phyloP scores from a whole-genome alignment of 2,329 filamentous ascomycete species.

The Chrysosporium keratinophilum region DNA sequence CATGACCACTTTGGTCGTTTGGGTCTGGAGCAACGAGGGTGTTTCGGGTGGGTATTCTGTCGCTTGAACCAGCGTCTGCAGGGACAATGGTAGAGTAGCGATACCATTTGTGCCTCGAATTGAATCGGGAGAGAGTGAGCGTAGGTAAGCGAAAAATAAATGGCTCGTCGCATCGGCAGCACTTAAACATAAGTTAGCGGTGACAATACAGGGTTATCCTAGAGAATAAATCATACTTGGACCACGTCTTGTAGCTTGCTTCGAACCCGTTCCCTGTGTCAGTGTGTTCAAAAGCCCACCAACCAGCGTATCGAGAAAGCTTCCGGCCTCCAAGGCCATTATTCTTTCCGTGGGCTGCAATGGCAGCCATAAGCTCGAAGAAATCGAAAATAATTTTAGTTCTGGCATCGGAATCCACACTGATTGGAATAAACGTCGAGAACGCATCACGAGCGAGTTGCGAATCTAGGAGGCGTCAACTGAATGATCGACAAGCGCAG shows the following conservation, averaged over 20 bases:
- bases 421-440: conserved; percentile 89
- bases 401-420: conserved; percentile 75
- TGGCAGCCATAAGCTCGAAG: conserved; percentile 82
- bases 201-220: conserved; percentile 7
- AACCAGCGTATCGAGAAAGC: conserved; percentile 86
- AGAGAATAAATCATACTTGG: conserved; percentile 47
- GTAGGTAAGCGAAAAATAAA: conserved; percentile 92
- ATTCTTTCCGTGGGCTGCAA: conserved; percentile 83
- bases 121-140: conserved; percentile 74
- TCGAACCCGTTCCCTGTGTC: conserved; percentile 88
- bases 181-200: conserved; percentile 36
- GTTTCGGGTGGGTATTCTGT: conserved; percentile 86
- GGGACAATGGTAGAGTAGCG: conserved; percentile 73
- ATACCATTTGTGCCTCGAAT: conserved; percentile 62
- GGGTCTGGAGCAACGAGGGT: conserved; percentile 64
- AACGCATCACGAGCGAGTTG: conserved; percentile 87
- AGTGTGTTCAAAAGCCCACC: conserved; percentile 94
- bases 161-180: conserved; percentile 94
- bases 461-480: conserved; percentile 54
- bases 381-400: conserved; percentile 90
- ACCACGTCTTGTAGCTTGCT: conserved; percentile 83
- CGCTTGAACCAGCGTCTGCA: conserved; percentile 81
- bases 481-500: conserved; percentile 11
- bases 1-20: conserved; percentile 87
- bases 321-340: conserved; percentile 92